These are phyloP conservation scores for Rhododendron ovatum DNA, from an alignment of 148 eudicot species.

Conservation along the genomic window DNA sequence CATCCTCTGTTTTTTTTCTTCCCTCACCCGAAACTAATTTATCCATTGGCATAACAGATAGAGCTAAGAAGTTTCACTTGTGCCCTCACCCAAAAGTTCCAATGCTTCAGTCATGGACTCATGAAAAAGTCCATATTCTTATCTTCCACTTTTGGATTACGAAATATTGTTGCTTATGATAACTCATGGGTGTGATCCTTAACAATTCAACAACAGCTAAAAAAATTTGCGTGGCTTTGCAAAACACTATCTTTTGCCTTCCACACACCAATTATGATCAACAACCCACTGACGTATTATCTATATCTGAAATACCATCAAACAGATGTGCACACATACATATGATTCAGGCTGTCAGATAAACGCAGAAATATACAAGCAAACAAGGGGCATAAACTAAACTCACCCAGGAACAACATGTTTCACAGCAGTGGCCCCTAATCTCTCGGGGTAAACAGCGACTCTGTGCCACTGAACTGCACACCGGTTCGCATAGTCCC, in stretches of 20 bases:
- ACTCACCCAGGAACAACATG: constrained; percentile 69
- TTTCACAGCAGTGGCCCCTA: constrained; percentile 55
- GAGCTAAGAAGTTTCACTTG: neutral
- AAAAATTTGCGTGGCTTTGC: neutral
- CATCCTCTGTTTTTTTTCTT: neutral
- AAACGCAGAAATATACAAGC: neutral
- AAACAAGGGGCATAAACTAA: neutral
- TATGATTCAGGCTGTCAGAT: neutral
- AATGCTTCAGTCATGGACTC: neutral
- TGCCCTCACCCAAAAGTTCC: neutral
- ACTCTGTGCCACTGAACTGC: constrained; percentile 95
- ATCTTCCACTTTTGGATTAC: neutral
- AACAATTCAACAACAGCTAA: neutral
- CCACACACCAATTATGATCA: neutral
- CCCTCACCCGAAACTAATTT: neutral
- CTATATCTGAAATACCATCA: neutral
- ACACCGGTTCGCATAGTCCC: constrained; percentile 81
- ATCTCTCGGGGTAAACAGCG: constrained; percentile 53
- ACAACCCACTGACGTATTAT: neutral
- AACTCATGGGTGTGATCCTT: neutral
- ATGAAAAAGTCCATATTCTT: neutral
- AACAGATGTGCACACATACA: neutral
- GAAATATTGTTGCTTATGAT: neutral
- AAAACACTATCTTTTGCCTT: neutral
- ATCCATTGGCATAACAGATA: neutral